Conservation (phyloP, 176 grass and related monocot species). For the Sorghum bicolor region Sorghum_bicolor_NCBIv3 NC_012875.2:59327501-59328000, state of each 20-base stretch:
- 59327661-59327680: conserved; percentile 63
- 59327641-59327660: conserved; percentile 71
- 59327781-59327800: not conserved
- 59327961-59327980: not conserved
- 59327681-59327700: conserved; percentile 79
- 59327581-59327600: conserved; percentile 78
- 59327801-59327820: not conserved
- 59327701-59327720: conserved; percentile 76
- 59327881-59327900: not conserved
- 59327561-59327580: conserved; percentile 89
- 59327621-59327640: conserved; percentile 66
- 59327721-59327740: conserved; percentile 88
- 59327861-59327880: not conserved
- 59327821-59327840: not conserved
- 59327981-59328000: not conserved
- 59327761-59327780: not conserved
- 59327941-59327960: not conserved
- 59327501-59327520: conserved; percentile 34
- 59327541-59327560: conserved; percentile 76
- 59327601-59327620: conserved; percentile 76
- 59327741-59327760: conserved; percentile 14
- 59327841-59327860: not conserved
- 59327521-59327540: conserved; percentile 85
- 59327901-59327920: not conserved
- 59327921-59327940: not conserved